Base-by-base conservation (phyloP, 2,329 filamentous ascomycete genomes). In the Ciborinia camelliae region DNA sequence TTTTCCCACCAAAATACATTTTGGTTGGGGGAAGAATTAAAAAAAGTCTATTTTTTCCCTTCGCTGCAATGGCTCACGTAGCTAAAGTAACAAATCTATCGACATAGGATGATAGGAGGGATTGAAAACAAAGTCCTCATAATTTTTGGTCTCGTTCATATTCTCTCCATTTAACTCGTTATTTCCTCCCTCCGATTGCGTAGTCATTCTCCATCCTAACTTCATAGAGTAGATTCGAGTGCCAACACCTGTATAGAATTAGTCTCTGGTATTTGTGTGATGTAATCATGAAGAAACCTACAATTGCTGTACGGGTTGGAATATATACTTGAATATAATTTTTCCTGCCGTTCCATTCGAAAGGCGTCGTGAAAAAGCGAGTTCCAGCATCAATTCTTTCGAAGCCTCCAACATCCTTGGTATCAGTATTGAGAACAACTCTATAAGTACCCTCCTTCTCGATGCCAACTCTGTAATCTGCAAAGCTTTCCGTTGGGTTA, bases 251-350 rank as follows among this genome's bases (percentile, higher is more conserved):
- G 63, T 48, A 28, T 26, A 54, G 37, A 9, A 55, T 67, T 45
- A 67, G 69, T 32, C 41, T 69, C 62, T 23, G 39, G 41, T 37
- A 53, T 32, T 20, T n/a, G n/a, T n/a, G n/a, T n/a, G 32, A 32
- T 15, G 30, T 35, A 23, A 23, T 48, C 15, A 28, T 20, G 6
- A 12, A 23, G 23, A 43, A 61, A 79, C 84, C 79, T 80, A 96
- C 93, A 76, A 97, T 80, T 26, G 92, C 94, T 67, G 90, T 92
- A 72, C 94, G 83, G 61, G 86, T 86, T 20, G 94, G 94, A 67
- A 96, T 86, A 76, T 99, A 99, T 62, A 97, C 85, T 76, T 98
- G 95, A 55, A 91, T 86, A 80, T 91, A 97, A 78, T 98, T 98
- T 80, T 85, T 89, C 68, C 95, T 82, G 18, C 85, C 86, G 75